Evolutionary conservation across 2,329 filamentous ascomycete genomes (phyloP), one percentile per base, ranked within the genome.

Genomic region (Podosphaera aphanis): DNA sequence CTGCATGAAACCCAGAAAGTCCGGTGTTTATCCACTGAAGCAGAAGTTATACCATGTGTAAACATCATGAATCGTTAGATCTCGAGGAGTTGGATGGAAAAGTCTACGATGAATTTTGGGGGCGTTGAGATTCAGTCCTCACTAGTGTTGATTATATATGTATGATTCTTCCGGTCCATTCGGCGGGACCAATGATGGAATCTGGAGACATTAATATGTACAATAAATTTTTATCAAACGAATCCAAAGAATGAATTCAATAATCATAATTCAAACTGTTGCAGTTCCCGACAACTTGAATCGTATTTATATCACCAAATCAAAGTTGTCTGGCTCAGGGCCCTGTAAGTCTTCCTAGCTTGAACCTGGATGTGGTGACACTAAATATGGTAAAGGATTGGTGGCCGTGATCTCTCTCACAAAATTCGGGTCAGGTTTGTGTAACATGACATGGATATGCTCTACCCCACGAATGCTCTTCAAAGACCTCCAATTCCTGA

Each of bases 361-460:
- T 43, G 44, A 20, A 52, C 27, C 21, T 66, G 69, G 48, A 66
- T 64, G 51, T 68, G 69, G 56, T 81, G 31, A 66, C 11, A 29
- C 23, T 25, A 3, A 21, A 10, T 13, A n/a, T 21, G 23, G 8
- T 1, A 83, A 76, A 39, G 79, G 66, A 63, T 93, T 84, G 11
- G 77, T 79, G 33, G 73, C 65, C 5, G 84, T 93, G 49, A 93
- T 69, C 46, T 74, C 64, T 44, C 65, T 64, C 40, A 93, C 62
- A 52, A 92, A 83, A 2, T 65, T 68, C 35, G 67, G 65, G 54
- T 88, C 77, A 1, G 85, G 78, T 53, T 83, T 69, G 59, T 78
- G 81, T 46, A 94, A 66, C 84, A 94, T 85, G 57, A 94, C 79
- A 61, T 95, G 88, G 57, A 95, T 90, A 60, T 95, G 88, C 66